These are phyloP conservation scores for Exserohilum rostratum DNA, from an alignment of 2,329 filamentous ascomycete genomes.

Conservation along the genomic window DNA sequence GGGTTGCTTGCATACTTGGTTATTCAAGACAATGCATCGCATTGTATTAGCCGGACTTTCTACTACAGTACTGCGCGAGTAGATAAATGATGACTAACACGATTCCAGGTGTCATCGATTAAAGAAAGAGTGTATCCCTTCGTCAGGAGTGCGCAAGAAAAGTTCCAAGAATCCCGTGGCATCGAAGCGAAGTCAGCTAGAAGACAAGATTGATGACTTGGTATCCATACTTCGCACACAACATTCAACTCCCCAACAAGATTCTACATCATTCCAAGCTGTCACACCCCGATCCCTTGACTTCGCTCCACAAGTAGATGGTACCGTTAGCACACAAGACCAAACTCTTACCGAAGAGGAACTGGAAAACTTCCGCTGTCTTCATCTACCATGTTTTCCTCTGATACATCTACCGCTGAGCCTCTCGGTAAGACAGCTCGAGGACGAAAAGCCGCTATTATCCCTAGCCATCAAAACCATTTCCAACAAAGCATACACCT, in stretches of 20 bases:
- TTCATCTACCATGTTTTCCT: constrained; percentile 20
- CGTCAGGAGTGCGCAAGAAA: constrained; percentile 15
- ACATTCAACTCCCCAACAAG: not conserved
- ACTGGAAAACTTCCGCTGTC: constrained; percentile 13
- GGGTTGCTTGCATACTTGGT: not conserved
- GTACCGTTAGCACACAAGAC: not conserved
- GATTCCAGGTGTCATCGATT: constrained; percentile 21
- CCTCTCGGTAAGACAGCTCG: constrained; percentile 12
- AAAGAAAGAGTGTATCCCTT: constrained; percentile 19
- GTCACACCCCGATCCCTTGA: not conserved
- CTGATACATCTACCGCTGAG: constrained; percentile 15
- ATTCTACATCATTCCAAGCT: constrained; percentile 9
- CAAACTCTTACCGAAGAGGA: constrained; percentile 14
- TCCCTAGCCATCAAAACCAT: constrained; percentile 26
- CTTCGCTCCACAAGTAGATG: not conserved
- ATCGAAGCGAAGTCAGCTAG: constrained; percentile 26
- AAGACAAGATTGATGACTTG: constrained; percentile 41
- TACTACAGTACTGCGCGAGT: not conserved
- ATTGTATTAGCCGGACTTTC: not conserved
- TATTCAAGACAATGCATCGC: not conserved
- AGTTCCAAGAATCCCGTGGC: constrained; percentile 2
- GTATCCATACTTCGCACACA: constrained; percentile 36
- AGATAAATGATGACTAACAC: not conserved
- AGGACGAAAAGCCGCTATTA: constrained; percentile 15
- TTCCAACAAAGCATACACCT: constrained; percentile 17